A percentile compares a stretch with the other conserved stretches of the same genome.
phyloP scores from a whole-genome alignment of 768 basidiomycete genomes.

The Trametes cinnabarina region DNA sequence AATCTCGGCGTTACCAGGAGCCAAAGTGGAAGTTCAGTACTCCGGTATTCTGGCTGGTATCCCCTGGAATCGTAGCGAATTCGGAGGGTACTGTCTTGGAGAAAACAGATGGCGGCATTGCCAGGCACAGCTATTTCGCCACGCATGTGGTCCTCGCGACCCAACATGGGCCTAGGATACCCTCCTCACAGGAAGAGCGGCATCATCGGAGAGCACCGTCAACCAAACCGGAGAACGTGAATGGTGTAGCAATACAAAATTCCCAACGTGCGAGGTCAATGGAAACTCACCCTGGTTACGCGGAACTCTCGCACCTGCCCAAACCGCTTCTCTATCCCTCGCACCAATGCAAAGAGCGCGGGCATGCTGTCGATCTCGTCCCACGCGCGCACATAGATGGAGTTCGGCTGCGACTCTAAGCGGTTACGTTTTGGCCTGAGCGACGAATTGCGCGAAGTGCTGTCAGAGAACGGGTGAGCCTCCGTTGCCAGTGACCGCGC shows the following conservation, averaged over 20 bases:
- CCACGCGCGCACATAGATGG: slow-evolving; percentile 40
- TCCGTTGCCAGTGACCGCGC: slow-evolving; percentile 5
- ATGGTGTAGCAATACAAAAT: background rate
- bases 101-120: too few species aligned
- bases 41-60: too few species aligned
- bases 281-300: slow-evolving; percentile 23
- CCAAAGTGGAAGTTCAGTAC: too few species aligned
- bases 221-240: too few species aligned
- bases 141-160: too few species aligned
- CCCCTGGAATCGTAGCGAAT: too few species aligned
- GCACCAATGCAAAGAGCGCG: slow-evolving; percentile 51
- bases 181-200: too few species aligned
- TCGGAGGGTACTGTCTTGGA: too few species aligned
- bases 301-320: slow-evolving; percentile 20
- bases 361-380: slow-evolving; percentile 43
- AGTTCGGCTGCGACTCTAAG: background rate
- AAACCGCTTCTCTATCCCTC: slow-evolving; percentile 46
- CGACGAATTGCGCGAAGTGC: background rate
- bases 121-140: too few species aligned
- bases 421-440: background rate
- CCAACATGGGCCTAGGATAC: too few species aligned
- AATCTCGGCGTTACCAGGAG: too few species aligned
- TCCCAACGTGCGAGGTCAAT: background rate
- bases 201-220: too few species aligned
- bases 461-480: background rate